These are phyloP conservation scores for Trypanosoma platydactyli DNA, from an alignment of 208 protist species.

Conservation along the genomic window DNA sequence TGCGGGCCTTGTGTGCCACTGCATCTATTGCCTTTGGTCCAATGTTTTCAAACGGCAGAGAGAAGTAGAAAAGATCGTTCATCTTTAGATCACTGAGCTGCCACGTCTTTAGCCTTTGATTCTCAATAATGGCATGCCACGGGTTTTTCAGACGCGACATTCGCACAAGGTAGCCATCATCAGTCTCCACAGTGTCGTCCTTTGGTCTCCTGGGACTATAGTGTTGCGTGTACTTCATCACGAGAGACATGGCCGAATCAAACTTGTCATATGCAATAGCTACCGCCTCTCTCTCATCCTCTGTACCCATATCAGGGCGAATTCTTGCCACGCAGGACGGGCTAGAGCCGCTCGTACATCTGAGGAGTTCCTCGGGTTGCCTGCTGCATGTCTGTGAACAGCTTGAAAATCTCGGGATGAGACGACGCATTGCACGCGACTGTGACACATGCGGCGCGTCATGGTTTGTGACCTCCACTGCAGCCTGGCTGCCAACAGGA, in stretches of 20 bases:
- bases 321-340: background rate
- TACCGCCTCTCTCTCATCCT: slow-evolving; percentile 10
- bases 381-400: background rate
- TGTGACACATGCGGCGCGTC: background rate
- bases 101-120: slow-evolving; percentile 33
- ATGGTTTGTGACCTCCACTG: background rate
- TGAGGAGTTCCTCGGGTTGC: slow-evolving; percentile 3
- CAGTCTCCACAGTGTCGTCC: slow-evolving; percentile 11
- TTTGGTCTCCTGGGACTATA: slow-evolving; percentile 20
- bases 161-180: slow-evolving; percentile 27
- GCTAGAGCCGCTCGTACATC: background rate
- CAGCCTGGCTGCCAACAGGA: slow-evolving; percentile 8
- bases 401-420: background rate
- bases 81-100: slow-evolving; percentile 31
- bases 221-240: slow-evolving; percentile 23
- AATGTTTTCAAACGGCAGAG: slow-evolving; percentile 34
- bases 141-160: slow-evolving; percentile 30
- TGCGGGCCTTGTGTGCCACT: slow-evolving; percentile 18
- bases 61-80: slow-evolving; percentile 39
- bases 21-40: slow-evolving; percentile 13
- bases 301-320: background rate
- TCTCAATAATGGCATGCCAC: slow-evolving; percentile 31
- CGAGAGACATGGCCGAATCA: slow-evolving; percentile 26
- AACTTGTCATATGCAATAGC: slow-evolving; percentile 29
- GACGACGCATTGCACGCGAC: background rate